phyloP scores from a whole-genome alignment of 805 yeast genomes.

The Saccharomycopsis sp. region DNA sequence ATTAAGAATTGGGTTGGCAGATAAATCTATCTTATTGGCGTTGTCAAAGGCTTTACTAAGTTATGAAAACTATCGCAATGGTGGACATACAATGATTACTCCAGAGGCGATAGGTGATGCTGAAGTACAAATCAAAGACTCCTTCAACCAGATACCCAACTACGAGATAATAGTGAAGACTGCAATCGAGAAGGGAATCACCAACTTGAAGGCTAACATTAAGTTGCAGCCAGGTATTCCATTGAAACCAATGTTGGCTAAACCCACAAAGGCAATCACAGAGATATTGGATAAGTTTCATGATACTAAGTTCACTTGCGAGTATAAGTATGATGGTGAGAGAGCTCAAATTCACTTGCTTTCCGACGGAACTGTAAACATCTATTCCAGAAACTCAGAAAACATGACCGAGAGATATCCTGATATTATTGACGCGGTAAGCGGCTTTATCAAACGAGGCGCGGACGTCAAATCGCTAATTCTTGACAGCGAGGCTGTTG shows the following conservation, averaged over 20 bases:
- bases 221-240: conserved; percentile 88
- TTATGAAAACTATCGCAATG: conserved; percentile 41
- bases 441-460: conserved; percentile 42
- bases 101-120: conserved; percentile 51
- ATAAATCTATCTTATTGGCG: conserved; percentile 79
- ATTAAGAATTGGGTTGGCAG: conserved; percentile 87
- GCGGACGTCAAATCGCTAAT: conserved; percentile 51
- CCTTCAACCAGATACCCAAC: conserved; percentile 85
- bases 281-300: conserved; percentile 88
- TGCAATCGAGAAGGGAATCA: conserved; percentile 61
- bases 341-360: conserved; percentile 89
- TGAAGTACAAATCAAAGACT: conserved; percentile 75
- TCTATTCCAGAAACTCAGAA: conserved; percentile 92
- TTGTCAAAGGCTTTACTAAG: conserved; percentile 75
- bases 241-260: conserved; percentile 95
- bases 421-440: conserved; percentile 66
- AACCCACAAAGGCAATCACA: conserved; percentile 90
- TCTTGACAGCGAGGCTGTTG: conserved; percentile 95
- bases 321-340: conserved; percentile 96
- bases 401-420: conserved; percentile 97
- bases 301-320: conserved; percentile 84
- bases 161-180: conserved; percentile 70
- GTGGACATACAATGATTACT: conserved; percentile 26
- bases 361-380: conserved; percentile 55
- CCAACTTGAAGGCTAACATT: conserved; percentile 57